Percentiles rank a stretch among this genome's conserved stretches.
Evolutionary conservation across 805 yeast species (phyloP).

Genomic region (Saccharomycopsis amapae): DNA sequence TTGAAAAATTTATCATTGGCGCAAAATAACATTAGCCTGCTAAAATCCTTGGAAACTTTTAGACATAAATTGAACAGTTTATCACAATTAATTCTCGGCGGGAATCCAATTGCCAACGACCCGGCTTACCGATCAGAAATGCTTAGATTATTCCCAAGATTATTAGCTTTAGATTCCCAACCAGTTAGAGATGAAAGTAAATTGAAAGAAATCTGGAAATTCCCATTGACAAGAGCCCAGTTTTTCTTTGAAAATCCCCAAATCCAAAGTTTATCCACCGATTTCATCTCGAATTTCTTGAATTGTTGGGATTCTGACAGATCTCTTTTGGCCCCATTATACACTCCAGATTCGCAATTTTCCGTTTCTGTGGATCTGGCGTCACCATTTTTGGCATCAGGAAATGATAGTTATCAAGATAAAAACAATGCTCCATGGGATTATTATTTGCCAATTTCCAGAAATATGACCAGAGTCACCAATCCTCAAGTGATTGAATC

Average conservation of each 20-base stretch:
- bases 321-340: constrained; percentile 58
- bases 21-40: constrained; percentile 56
- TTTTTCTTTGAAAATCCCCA: constrained; percentile 78
- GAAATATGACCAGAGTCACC: constrained; percentile 64
- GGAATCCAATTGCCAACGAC: constrained; percentile 61
- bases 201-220: constrained; percentile 41
- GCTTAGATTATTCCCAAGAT: constrained; percentile 68
- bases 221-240: constrained; percentile 50
- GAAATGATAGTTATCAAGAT: not conserved
- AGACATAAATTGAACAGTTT: constrained; percentile 64
- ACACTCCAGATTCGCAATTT: constrained; percentile 79
- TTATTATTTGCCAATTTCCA: constrained; percentile 61
- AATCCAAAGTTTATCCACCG: constrained; percentile 63
- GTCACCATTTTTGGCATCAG: constrained; percentile 39
- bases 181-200: constrained; percentile 68
- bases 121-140: constrained; percentile 52
- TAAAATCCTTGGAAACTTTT: constrained; percentile 65
- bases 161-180: constrained; percentile 71
- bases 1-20: constrained; percentile 75
- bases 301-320: constrained; percentile 78
- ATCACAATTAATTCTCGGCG: constrained; percentile 69
- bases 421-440: constrained; percentile 39
- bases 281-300: constrained; percentile 67
- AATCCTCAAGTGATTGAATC: constrained; percentile 39
- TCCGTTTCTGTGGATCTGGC: constrained; percentile 71